phyloP scores from a whole-genome alignment of 2,329 filamentous ascomycete species.

The Mycosphaerella sp. region DNA sequence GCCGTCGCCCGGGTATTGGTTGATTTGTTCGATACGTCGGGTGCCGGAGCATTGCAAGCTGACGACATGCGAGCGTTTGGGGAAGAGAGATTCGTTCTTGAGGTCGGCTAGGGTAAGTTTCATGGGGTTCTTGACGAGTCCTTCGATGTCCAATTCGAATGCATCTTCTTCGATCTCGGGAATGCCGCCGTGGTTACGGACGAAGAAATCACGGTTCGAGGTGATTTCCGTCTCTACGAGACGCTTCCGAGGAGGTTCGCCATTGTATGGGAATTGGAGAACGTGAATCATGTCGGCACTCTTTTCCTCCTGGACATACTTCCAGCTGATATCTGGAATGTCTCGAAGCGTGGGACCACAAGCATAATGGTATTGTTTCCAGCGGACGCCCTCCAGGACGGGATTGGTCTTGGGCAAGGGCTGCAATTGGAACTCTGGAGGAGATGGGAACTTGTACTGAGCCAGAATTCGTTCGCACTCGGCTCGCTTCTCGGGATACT shows the following conservation, averaged over 20 bases:
- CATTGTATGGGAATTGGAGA: slow-evolving; percentile 45
- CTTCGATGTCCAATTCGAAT: slow-evolving; percentile 52
- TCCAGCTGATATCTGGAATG: slow-evolving; percentile 50
- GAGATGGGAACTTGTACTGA: slow-evolving; percentile 45
- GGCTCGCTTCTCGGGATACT: slow-evolving; percentile 61
- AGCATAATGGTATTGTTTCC: slow-evolving; percentile 44
- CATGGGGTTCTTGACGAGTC: slow-evolving; percentile 54
- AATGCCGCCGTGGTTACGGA: slow-evolving; percentile 66
- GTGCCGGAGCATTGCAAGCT: slow-evolving; percentile 65
- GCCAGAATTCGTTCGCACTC: slow-evolving; percentile 51
- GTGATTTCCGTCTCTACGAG: slow-evolving; percentile 43
- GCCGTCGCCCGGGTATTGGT: slow-evolving; percentile 59
- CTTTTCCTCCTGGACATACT: slow-evolving; percentile 42
- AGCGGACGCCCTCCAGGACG: slow-evolving; percentile 40
- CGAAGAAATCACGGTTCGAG: slow-evolving; percentile 56
- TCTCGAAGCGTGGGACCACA: slow-evolving; percentile 35
- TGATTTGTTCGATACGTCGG: slow-evolving; percentile 62
- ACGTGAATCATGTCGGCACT: slow-evolving; percentile 44
- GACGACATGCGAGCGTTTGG: slow-evolving; percentile 52
- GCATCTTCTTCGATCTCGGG: slow-evolving; percentile 55
- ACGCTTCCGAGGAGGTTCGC: slow-evolving; percentile 34
- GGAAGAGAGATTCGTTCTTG: slow-evolving; percentile 54
- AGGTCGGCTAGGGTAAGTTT: slow-evolving; percentile 54
- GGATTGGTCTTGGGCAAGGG: slow-evolving; percentile 42
- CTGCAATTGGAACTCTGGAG: slow-evolving; percentile 40